Base-by-base conservation (phyloP, 1,284 basidiomycete species). In the Clitocybe nebularis region DNA sequence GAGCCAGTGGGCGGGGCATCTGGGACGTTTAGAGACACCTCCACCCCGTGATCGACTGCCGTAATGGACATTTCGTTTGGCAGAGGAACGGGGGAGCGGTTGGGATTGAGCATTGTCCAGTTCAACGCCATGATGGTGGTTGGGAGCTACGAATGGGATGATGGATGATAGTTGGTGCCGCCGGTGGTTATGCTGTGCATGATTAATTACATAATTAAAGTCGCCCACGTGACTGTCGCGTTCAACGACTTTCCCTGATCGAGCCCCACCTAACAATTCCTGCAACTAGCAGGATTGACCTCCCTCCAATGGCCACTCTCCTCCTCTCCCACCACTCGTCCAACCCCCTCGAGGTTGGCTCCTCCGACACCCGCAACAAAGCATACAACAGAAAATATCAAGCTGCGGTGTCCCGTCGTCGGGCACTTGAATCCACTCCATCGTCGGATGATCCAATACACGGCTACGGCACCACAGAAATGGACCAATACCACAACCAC, bases 261-360 rank as follows among this genome's bases (percentile, higher is more conserved):
- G 26, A 29, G 11, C 11, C 11, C 11, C 29, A 16, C 19, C 29
- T 13, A 32, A 32, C 29, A 13, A 32, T 16, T 13, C 14, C 19
- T 32, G 29, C 17, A 21, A 9, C 36, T 16, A 14, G 24, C 14
- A 23, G 25, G 28, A 19, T 35, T 16, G 33, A n/a, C 14, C 19
- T 7, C n/a, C 23, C 33, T 19, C 23, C 41, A 16, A 60, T 64
- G 61, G 50, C 60, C 24, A 60, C 61, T 28, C 52, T 62, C 44
- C 51, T 74, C 7, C 65, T 88, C 50, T 87, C 86, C 7, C 81
- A 82, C 51, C 86, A 89, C 56, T 83, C 82, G 9, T 88, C 85
- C 32, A 89, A 89, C 55, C 85, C 85, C 2, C 72, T 88, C 36
- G 84, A 89, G 54, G 75, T 78, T 13, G 66, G 72, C 29, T 76